Percentiles rank a stretch among this genome's conserved stretches.
Evolutionary conservation across 306 rosid genomes (phyloP).

Genomic region (Ziziphus jujuba): DNA sequence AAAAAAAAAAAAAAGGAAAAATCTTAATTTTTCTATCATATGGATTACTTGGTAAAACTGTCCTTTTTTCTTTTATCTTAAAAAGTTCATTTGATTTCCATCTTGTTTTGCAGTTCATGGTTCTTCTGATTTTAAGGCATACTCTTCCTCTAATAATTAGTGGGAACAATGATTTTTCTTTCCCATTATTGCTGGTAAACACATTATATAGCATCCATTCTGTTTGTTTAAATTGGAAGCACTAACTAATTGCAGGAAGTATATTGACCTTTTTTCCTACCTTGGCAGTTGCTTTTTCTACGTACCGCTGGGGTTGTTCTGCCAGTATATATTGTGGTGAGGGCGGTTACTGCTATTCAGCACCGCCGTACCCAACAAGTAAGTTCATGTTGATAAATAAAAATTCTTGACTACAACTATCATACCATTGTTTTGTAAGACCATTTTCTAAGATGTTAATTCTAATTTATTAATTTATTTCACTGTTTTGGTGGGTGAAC

Average conservation of each 20-base stretch:
- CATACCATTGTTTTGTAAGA: not conserved
- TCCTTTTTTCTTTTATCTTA: not conserved
- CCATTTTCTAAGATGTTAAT: too few relatives aligned
- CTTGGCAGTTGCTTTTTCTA: slow-evolving; percentile 52
- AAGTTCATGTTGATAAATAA: slow-evolving; percentile 4
- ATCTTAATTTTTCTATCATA: too few relatives aligned
- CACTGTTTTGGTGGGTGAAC: slow-evolving; percentile 12
- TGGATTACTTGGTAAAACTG: not conserved
- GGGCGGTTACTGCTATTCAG: slow-evolving; percentile 55
- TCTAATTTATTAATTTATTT: not conserved
- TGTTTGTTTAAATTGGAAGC: not conserved
- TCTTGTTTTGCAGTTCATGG: slow-evolving; percentile 69
- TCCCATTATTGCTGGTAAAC: slow-evolving; percentile 70
- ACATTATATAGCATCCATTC: not conserved
- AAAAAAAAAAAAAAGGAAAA: not conserved
- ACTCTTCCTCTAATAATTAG: slow-evolving; percentile 63
- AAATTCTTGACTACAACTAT: too few relatives aligned
- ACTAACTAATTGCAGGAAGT: not conserved
- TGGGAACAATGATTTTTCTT: slow-evolving; percentile 48
- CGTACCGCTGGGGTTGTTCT: slow-evolving; percentile 64
- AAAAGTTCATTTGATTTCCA: not conserved
- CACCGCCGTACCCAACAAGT: slow-evolving; percentile 60
- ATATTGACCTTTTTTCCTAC: not conserved
- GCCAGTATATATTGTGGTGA: slow-evolving; percentile 62
- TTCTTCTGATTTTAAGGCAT: slow-evolving; percentile 73